A percentile compares a stretch with the other conserved stretches of the same genome.
phyloP scores from a whole-genome alignment of 2,329 filamentous ascomycete genomes.

The Tolypocladium nubicola region DNA sequence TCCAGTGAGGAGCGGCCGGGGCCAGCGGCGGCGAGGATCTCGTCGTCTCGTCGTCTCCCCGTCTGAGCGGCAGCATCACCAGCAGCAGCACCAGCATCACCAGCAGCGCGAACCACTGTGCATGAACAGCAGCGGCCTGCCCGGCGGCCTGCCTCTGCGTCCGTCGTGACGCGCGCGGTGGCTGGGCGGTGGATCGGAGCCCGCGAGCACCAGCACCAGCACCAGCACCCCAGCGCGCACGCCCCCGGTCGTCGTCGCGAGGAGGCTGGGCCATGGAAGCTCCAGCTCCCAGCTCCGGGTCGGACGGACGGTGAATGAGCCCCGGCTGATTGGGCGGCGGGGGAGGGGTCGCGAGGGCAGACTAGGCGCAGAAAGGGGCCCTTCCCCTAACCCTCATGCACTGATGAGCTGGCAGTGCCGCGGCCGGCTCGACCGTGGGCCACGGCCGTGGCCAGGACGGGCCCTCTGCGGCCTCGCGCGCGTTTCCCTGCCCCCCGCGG shows the following conservation, averaged over 20 bases:
- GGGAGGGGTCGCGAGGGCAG: slow-evolving; percentile 4
- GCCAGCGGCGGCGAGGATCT: background rate
- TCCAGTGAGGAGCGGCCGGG: slow-evolving; percentile 2
- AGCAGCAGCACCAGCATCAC: background rate
- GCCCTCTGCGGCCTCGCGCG: too few relatives aligned
- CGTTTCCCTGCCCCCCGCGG: too few relatives aligned
- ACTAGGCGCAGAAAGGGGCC: slow-evolving; percentile 2
- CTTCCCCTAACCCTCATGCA: slow-evolving; percentile 48
- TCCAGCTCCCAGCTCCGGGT: background rate
- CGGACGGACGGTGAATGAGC: slow-evolving; percentile 11
- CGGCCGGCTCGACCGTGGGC: slow-evolving; percentile 28
- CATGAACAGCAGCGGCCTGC: slow-evolving; percentile 1
- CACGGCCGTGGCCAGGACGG: too few relatives aligned
- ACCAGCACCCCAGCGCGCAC: background rate
- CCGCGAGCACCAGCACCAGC: background rate
- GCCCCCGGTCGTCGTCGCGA: background rate
- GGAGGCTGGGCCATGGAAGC: background rate
- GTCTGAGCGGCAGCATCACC: background rate
- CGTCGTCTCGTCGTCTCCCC: background rate
- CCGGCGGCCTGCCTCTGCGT: background rate
- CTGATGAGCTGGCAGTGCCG: slow-evolving; percentile 66
- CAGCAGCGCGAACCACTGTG: background rate
- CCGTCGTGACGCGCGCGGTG: background rate
- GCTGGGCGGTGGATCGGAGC: slow-evolving; percentile 1
- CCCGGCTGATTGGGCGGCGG: slow-evolving; percentile 12